Base-by-base conservation (phyloP, 129 eudicot genomes). In the Flaveria sonorensis region DNA sequence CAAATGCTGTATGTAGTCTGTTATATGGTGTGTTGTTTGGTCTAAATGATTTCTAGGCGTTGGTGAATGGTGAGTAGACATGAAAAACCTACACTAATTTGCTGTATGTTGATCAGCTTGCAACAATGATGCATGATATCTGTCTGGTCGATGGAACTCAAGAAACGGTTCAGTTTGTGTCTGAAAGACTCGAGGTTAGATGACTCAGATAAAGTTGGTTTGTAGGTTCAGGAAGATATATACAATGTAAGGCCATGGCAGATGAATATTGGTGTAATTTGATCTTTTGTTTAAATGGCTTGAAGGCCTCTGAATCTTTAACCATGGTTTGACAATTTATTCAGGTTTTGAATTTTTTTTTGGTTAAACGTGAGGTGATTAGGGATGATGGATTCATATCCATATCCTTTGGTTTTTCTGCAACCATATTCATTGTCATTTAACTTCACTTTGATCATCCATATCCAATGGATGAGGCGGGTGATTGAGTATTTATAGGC, bases 111-210 rank as follows among this genome's bases (percentile, higher is more conserved):
- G 79, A 83, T 78, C 90, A 86, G 92, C 83, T 88, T 82, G 87
- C 90, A 86, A 81, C 79, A 82, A 85, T 63, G 92, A 86, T 81
- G 82, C 75, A 81, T 87, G 90, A 87, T 83, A 53, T 57, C 61
- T 80, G 10, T 30, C 60, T 7, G 51, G 45, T 24, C 46, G 13
- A 40, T 21, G 68, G 76, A 69, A 42, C 68, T 68, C 60, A 19
- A 24, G 73, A 42, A 70, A 30, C 64, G 2, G 45, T 20, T 56
- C 28, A 61, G 82, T 46, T 65, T 1, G 42, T 65, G 65, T 52
- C 48, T 43, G 77, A 70, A 61, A 26, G 20, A 36, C 48, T 62
- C 16, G 53, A 39, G 46, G 51, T 45, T 23, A n/a, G 62, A 30
- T 45, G n/a, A 46, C 50, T 53, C 15, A 15, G 82, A 68, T 56